Evolutionary conservation across 345 rosid species (phyloP).

Genomic region (Crucihimalaya himalaica): DNA sequence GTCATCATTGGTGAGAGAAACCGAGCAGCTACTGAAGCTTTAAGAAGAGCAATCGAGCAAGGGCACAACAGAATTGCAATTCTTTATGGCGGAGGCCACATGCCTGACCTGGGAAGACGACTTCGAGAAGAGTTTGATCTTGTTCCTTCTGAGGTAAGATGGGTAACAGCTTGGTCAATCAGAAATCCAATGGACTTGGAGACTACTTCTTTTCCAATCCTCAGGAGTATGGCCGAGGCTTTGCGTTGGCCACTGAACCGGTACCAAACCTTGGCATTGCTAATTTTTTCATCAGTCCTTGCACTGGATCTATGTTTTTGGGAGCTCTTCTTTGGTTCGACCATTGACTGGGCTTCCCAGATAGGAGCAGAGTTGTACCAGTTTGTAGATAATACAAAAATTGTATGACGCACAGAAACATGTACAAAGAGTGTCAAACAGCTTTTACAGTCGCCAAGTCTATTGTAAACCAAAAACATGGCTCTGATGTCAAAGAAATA

Average conservation of each 20-base stretch:
- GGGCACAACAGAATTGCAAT: conserved; percentile 79
- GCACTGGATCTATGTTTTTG: conserved; percentile 89
- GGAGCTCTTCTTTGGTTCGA: conserved; percentile 71
- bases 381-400: conserved; percentile 46
- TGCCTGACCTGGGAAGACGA: conserved; percentile 91
- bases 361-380: conserved; percentile 44
- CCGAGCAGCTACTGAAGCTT: conserved; percentile 68
- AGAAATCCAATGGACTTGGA: conserved; percentile 47
- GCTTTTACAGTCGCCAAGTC: background rate
- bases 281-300: conserved; percentile 71
- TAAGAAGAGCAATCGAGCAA: conserved; percentile 59
- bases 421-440: conserved; percentile 8
- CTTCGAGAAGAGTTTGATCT: conserved; percentile 74
- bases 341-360: conserved; percentile 62
- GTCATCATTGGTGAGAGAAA: conserved; percentile 95
- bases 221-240: conserved; percentile 67
- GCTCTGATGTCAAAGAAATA: background rate
- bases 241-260: conserved; percentile 87
- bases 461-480: conserved; percentile 13
- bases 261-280: conserved; percentile 80
- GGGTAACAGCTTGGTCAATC: conserved; percentile 97
- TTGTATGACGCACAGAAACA: conserved; percentile 30
- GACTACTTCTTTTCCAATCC: conserved; percentile 58
- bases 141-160: conserved; percentile 62
- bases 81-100: conserved; percentile 95